Conservation (phyloP, 495 filamentous ascomycete species). For the Pyrenopolyporus hunteri region DNA sequence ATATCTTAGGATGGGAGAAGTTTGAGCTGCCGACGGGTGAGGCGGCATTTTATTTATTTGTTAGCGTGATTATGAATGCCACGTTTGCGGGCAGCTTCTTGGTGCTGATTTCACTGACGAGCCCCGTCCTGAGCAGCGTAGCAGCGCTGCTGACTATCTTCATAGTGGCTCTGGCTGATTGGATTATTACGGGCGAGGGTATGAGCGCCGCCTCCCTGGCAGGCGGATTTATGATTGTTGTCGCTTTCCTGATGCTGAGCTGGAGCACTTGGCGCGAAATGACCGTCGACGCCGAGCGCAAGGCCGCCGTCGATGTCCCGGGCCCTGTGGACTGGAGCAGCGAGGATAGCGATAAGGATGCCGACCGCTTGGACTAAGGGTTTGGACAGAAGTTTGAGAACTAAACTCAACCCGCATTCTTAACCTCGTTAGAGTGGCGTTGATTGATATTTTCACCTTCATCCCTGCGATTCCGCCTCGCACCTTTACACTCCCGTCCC, state of each 20-base stretch:
- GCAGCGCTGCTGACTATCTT: constrained; percentile 95
- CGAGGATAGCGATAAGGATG: constrained; percentile 37
- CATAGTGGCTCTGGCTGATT: constrained; percentile 90
- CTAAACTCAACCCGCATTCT: no score
- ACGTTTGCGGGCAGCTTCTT: constrained; percentile 93
- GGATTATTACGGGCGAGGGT: constrained; percentile 76
- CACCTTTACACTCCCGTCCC: no score
- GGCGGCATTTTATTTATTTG: constrained; percentile 76
- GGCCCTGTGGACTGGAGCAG: constrained; percentile 32
- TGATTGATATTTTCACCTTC: no score
- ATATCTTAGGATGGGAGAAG: constrained; percentile 74
- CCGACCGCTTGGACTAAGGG: constrained; percentile 19
- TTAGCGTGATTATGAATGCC: constrained; percentile 84
- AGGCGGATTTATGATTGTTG: constrained; percentile 86
- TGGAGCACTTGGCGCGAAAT: constrained; percentile 94
- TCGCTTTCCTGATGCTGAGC: constrained; percentile 81
- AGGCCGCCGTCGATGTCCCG: constrained; percentile 19
- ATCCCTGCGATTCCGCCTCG: no score
- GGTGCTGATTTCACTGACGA: constrained; percentile 88
- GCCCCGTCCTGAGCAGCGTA: constrained; percentile 88
- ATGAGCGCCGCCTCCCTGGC: constrained; percentile 74
- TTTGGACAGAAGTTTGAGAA: no score
- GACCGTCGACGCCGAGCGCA: constrained; percentile 70
- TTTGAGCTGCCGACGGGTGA: constrained; percentile 82
- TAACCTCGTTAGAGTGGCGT: no score